phyloP scores from a whole-genome alignment of 2,329 filamentous ascomycete species.

The Exophiala bonariae region DNA sequence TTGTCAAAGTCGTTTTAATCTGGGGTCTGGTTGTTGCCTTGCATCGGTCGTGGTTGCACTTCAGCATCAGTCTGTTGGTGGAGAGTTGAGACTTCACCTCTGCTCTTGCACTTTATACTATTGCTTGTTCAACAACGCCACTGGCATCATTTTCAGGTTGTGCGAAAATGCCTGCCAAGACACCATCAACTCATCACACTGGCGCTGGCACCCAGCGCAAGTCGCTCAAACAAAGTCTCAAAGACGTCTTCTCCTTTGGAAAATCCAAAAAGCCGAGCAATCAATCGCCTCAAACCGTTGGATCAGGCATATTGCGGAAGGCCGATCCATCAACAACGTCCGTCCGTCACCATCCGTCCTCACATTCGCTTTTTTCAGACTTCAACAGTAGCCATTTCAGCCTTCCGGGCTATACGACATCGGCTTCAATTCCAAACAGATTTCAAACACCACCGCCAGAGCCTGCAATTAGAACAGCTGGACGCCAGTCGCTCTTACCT shows the following conservation, averaged over 20 bases:
- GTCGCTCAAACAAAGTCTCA: conserved; percentile 26
- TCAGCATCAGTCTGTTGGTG: no score
- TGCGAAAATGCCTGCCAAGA: conserved; percentile 17
- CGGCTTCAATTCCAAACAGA: conserved; percentile 12
- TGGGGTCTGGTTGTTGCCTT: no score
- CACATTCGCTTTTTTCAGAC: conserved; percentile 18
- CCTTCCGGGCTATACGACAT: conserved; percentile 19
- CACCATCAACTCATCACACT: conserved; percentile 3
- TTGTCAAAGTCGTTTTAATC: no score
- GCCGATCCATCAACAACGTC: conserved; percentile 11
- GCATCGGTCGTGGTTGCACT: no score
- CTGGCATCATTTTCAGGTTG: not conserved
- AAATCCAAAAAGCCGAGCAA: conserved; percentile 12
- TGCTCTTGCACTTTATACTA: not conserved
- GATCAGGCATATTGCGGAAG: conserved; percentile 24
- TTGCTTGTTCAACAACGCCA: not conserved
- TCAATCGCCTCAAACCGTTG: conserved; percentile 16
- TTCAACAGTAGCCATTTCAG: conserved; percentile 15
- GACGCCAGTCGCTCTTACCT: conserved; percentile 19
- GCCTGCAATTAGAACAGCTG: not conserved
- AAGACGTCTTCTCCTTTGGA: conserved; percentile 23
- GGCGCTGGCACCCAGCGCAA: conserved; percentile 12
- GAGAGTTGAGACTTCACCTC: no score
- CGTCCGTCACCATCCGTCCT: conserved; percentile 11
- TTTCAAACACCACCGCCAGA: conserved; percentile 12